Evolutionary conservation across 495 filamentous ascomycete species (phyloP).

Genomic region (Chaetomidium leptoderma): DNA sequence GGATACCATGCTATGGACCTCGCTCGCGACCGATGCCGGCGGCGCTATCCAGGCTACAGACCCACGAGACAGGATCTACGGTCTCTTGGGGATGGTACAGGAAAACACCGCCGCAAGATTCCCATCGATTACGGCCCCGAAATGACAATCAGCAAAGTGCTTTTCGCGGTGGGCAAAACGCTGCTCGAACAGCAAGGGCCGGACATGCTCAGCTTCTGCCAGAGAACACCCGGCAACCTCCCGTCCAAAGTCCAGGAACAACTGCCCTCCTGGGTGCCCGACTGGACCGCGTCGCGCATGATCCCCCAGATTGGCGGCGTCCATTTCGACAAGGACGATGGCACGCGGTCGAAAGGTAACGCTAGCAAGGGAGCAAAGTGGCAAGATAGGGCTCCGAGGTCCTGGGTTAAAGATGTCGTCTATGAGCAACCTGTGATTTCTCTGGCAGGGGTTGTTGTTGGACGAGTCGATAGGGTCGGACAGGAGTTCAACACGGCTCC

Average conservation of each 20-base stretch:
- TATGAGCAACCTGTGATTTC: slow-evolving; percentile 10
- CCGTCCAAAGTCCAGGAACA: neutral
- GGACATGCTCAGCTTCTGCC: slow-evolving; percentile 9
- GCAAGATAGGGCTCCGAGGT: slow-evolving; percentile 9
- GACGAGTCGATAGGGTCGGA: neutral
- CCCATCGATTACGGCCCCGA: slow-evolving; percentile 20
- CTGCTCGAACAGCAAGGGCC: slow-evolving; percentile 12
- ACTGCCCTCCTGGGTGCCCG: slow-evolving; percentile 12
- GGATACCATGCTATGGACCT: slow-evolving; percentile 6
- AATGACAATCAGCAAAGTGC: slow-evolving; percentile 44
- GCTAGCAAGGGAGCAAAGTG: slow-evolving; percentile 1
- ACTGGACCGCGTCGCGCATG: slow-evolving; percentile 9
- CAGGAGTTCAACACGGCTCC: neutral
- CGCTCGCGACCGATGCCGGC: neutral
- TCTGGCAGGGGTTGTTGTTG: neutral
- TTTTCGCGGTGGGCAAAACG: slow-evolving; percentile 55
- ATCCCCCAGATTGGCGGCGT: neutral
- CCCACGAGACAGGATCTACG: slow-evolving; percentile 26
- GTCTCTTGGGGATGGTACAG: slow-evolving; percentile 20
- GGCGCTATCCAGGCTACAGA: slow-evolving; percentile 16
- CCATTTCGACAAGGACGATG: neutral
- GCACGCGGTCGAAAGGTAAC: neutral
- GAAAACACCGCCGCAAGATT: slow-evolving; percentile 11
- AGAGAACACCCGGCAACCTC: neutral
- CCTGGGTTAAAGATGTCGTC: neutral